Evolutionary conservation across 2,329 filamentous ascomycete genomes (phyloP).

Genomic region (Huntiella savannae): DNA sequence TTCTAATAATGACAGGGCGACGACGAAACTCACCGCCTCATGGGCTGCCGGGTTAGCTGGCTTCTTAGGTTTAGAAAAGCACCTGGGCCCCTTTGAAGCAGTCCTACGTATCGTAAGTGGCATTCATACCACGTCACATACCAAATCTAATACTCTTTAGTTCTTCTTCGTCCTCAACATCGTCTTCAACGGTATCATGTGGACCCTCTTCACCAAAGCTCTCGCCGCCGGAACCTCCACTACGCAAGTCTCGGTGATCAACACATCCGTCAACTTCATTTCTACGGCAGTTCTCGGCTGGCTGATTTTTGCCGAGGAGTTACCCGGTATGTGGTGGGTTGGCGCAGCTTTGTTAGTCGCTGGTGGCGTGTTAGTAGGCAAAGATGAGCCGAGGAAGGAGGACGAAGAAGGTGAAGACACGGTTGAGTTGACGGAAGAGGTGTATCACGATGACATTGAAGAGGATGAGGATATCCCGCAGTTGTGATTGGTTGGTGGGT

Average conservation of each 20-base stretch:
- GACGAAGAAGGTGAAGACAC: conserved; percentile 1
- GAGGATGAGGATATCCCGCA: conserved; percentile 18
- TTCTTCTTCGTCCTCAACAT: conserved; percentile 59
- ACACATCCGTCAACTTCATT: conserved; percentile 68
- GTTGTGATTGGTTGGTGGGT: conserved; percentile 2
- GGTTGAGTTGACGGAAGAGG: conserved; percentile 12
- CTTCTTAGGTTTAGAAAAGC: conserved; percentile 23
- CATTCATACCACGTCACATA: background rate
- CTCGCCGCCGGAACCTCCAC: conserved; percentile 57
- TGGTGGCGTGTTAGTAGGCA: conserved; percentile 62
- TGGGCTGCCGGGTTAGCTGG: conserved; percentile 27
- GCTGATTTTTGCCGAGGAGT: conserved; percentile 48
- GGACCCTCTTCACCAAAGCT: conserved; percentile 63
- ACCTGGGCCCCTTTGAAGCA: conserved; percentile 27
- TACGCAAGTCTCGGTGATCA: conserved; percentile 64
- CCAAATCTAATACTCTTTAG: conserved; percentile 20
- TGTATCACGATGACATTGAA: conserved; percentile 10
- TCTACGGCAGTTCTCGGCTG: conserved; percentile 54
- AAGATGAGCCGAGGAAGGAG: conserved; percentile 31
- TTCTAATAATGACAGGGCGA: conserved; percentile 24
- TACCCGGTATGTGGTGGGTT: conserved; percentile 59
- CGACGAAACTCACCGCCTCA: conserved; percentile 32
- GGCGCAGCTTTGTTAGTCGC: conserved; percentile 54
- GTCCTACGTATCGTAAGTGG: conserved; percentile 29
- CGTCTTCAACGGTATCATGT: conserved; percentile 63